Conservation (phyloP, 23 red algal genomes). For the Porphyridium purpureum region DNA sequence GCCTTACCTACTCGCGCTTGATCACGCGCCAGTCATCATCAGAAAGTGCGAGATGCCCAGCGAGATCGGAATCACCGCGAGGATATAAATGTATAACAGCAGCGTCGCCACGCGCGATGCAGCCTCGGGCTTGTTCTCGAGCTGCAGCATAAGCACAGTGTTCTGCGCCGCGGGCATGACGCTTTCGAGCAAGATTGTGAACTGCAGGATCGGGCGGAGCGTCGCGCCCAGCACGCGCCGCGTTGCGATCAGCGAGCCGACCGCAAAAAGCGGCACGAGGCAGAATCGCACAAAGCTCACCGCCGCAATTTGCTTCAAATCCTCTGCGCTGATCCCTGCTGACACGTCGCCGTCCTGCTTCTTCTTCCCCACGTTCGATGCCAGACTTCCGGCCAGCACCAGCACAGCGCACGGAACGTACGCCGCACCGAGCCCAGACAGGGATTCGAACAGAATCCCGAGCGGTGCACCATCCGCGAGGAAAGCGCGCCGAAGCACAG, state of each 20-base stretch:
- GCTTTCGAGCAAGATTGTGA: constrained; percentile 30
- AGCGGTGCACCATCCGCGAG: constrained; percentile 12
- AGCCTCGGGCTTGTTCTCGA: constrained; percentile 7
- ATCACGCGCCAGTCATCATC: too few species aligned
- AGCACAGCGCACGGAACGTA: constrained; percentile 41
- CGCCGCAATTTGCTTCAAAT: too few species aligned
- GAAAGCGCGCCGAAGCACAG: constrained; percentile 4
- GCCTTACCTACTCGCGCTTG: too few species aligned
- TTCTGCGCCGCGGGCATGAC: constrained; percentile 53
- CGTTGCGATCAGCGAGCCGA: constrained; percentile 4
- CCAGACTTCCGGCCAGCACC: constrained; percentile 33
- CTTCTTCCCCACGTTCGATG: too few species aligned
- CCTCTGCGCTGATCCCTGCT: too few species aligned
- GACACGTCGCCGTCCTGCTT: too few species aligned
- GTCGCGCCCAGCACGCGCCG: not conserved
- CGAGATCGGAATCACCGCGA: constrained; percentile 18
- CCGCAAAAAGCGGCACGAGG: constrained; percentile 5
- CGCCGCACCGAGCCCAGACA: constrained; percentile 11
- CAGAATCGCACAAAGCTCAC: constrained; percentile 11
- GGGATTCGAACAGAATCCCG: constrained; percentile 1
- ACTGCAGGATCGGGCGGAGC: constrained; percentile 7
- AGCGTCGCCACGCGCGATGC: constrained; percentile 19
- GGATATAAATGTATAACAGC: constrained; percentile 25
- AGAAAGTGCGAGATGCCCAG: too few species aligned
- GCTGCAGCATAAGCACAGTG: constrained; percentile 32